phyloP scores from a whole-genome alignment of 805 yeast species.

The Debaryomyces maramus region DNA sequence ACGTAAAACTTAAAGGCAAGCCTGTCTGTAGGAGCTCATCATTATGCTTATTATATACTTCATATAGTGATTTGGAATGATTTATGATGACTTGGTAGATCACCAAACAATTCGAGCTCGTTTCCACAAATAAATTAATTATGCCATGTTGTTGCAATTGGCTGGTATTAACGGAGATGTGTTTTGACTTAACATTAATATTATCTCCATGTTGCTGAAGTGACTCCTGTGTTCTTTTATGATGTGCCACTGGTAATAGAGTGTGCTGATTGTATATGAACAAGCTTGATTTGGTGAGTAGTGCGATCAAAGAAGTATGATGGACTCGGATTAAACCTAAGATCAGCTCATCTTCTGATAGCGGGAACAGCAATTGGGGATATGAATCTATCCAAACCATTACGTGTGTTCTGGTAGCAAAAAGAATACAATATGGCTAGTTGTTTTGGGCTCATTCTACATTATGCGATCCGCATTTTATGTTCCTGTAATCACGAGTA shows the following conservation, averaged over 20 bases:
- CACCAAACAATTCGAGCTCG: conserved; percentile 39
- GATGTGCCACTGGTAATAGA: conserved; percentile 46
- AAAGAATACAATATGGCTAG: too few species aligned
- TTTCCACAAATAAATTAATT: conserved; percentile 39
- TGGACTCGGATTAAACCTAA: conserved; percentile 23
- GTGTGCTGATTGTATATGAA: conserved; percentile 31
- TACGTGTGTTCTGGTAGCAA: too few species aligned
- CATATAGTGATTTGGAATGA: conserved; percentile 34
- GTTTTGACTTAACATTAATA: conserved; percentile 37
- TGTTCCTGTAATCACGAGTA: too few species aligned
- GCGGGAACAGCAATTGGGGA: conserved; percentile 29
- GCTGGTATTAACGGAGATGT: conserved; percentile 35
- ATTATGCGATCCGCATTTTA: too few species aligned
- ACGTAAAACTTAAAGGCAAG: conserved; percentile 30
- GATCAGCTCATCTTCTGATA: conserved; percentile 19
- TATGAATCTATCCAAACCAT: conserved; percentile 41
- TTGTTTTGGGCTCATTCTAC: too few species aligned
- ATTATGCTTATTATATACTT: conserved; percentile 25
- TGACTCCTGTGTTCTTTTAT: conserved; percentile 45
- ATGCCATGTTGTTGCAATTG: conserved; percentile 27
- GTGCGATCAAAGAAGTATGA: conserved; percentile 27
- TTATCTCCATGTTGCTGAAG: conserved; percentile 50
- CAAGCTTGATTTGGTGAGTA: conserved; percentile 31
- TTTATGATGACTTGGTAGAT: conserved; percentile 40
- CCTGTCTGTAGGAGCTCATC: conserved; percentile 35